Base-by-base conservation (phyloP, 1,139 yeast genomes). In the Pichia sp. region DNA sequence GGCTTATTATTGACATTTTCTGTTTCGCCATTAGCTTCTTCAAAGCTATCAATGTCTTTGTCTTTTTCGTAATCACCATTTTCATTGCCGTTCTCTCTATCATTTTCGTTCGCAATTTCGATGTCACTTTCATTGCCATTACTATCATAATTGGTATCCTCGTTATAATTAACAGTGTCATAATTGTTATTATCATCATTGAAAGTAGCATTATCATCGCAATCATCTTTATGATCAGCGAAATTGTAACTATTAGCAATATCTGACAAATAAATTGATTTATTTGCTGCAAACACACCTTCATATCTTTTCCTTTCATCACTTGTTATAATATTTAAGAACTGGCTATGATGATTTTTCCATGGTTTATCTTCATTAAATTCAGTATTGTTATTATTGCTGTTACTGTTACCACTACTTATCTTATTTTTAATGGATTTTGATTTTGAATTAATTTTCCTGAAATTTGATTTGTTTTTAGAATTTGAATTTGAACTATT, bases 361-460 rank as follows among this genome's bases (percentile, higher is more conserved):
- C 99, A 93, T 0, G 98, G 98, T 67, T 91, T 90, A 58, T 87
- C 89, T 61, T 87, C 96, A 65, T 93, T 86, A 67, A 93, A 91
- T 27, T 70, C 66, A 44, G 73, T 69, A 60, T 74, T 76, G 57
- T 71, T 73, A 29, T 71, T 74, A 52, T 69, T 52, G 30, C 41
- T 71, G 48, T 69, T 60, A 19, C 57, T 51, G 52, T 36, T 36
- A 10, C 41, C 16, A 36, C 19, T 36, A 19, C 41, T 36, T 19
- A 36, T 36, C 19, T 36, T 36, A 36, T 36, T 36, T 36, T 36
- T 36, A 16, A 36, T 36, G 7, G 41, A 36, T 36, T 36, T 36
- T 19, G 41, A 36, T 36, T 36, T 36, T 36, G 41, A 36, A 19
- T 36, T 36, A 11, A 36, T 36, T 36, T 36, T 36, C 7, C 41